Conservation (phyloP, 345 rosid genomes). For the Tarenaya hassleriana region DNA sequence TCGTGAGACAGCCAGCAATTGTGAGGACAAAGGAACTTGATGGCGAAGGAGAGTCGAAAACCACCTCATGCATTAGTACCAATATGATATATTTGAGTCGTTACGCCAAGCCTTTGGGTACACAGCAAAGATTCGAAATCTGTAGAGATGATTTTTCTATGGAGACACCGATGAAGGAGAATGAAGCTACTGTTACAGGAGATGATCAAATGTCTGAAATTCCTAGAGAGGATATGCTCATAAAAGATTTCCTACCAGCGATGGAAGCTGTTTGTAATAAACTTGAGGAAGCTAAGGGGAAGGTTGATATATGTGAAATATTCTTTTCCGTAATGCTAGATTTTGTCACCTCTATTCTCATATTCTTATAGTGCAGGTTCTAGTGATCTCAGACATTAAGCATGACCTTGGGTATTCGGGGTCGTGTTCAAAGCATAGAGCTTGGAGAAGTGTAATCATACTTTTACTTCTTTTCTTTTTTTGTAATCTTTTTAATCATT, state of each 20-base stretch:
- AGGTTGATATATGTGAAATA: conserved; percentile 40
- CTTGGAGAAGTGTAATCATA: conserved; percentile 79
- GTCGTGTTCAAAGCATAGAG: conserved; percentile 48
- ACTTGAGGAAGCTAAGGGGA: conserved; percentile 70
- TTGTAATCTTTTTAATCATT: not conserved
- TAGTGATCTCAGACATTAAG: conserved; percentile 84
- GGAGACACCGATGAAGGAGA: conserved; percentile 28
- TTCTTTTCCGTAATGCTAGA: conserved; percentile 19
- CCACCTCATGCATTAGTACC: conserved; percentile 39
- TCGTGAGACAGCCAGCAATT: conserved; percentile 65
- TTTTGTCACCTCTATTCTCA: conserved; percentile 26
- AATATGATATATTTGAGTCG: conserved; percentile 67
- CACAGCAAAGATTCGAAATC: conserved; percentile 68
- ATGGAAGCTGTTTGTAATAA: conserved; percentile 76
- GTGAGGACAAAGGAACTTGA: conserved; percentile 64
- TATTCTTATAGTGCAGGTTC: conserved; percentile 53
- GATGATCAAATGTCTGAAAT: conserved; percentile 34
- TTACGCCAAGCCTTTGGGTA: conserved; percentile 68
- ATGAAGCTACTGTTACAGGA: conserved; percentile 30
- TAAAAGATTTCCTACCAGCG: conserved; percentile 76
- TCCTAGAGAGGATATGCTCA: conserved; percentile 49
- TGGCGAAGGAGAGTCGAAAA: conserved; percentile 58
- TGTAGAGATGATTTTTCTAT: conserved; percentile 42
- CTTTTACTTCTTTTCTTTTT: not conserved
- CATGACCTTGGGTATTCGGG: conserved; percentile 70